These are phyloP conservation scores for Teratosphaeria zuluensis DNA, from an alignment of 2,329 filamentous ascomycete species.

Conservation along the genomic window DNA sequence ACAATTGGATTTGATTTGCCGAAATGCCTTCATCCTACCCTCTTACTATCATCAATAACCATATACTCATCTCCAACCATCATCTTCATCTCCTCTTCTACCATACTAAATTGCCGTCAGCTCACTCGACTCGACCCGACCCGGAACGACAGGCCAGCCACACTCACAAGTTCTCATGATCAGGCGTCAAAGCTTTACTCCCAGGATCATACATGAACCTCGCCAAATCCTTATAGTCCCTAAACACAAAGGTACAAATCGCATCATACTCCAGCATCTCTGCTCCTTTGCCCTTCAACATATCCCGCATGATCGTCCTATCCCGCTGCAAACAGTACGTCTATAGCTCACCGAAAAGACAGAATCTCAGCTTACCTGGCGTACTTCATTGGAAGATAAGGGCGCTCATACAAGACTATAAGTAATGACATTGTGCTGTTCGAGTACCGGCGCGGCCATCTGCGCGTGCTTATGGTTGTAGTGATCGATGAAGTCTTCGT, in stretches of 20 bases:
- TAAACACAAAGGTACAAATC: slow-evolving; percentile 40
- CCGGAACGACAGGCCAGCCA: not conserved
- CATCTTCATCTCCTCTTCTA: slow-evolving; percentile 32
- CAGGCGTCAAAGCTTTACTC: slow-evolving; percentile 29
- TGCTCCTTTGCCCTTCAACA: slow-evolving; percentile 34
- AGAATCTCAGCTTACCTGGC: not conserved
- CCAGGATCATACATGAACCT: slow-evolving; percentile 39
- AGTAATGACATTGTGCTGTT: slow-evolving; percentile 35
- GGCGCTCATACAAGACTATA: slow-evolving; percentile 33
- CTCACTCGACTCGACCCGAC: not conserved
- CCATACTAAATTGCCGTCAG: slow-evolving; percentile 11
- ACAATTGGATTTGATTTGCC: not conserved
- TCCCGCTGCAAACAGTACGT: slow-evolving; percentile 38
- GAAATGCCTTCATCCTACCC: slow-evolving; percentile 5
- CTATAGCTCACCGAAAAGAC: slow-evolving; percentile 13
- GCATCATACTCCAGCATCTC: slow-evolving; percentile 37
- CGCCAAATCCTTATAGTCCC: slow-evolving; percentile 36
- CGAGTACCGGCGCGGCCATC: slow-evolving; percentile 34
- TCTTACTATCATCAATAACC: slow-evolving; percentile 19
- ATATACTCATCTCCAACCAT: slow-evolving; percentile 37
- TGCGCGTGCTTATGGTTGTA: slow-evolving; percentile 38
- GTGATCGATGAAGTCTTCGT: slow-evolving; percentile 35
- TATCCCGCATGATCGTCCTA: slow-evolving; percentile 36
- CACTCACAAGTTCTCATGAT: slow-evolving; percentile 23
- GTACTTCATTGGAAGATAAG: not conserved